phyloP scores from a whole-genome alignment of 306 rosid species.

The Cucumis sativus region DNA sequence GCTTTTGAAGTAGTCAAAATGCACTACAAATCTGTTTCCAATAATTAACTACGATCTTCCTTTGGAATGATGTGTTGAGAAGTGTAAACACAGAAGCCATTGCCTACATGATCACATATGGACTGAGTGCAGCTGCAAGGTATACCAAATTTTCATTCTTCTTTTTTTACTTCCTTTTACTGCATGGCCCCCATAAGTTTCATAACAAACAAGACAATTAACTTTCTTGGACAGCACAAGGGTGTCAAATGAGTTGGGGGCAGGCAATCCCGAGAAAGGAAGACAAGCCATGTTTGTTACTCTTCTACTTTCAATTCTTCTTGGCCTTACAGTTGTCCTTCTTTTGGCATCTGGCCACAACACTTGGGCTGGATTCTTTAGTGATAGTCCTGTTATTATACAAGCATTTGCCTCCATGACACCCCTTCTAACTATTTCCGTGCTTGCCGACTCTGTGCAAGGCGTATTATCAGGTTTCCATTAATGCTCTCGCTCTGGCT shows the following conservation, averaged over 20 bases:
- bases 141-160: not conserved
- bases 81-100: slow-evolving; percentile 60
- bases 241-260: slow-evolving; percentile 83
- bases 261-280: slow-evolving; percentile 40
- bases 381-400: slow-evolving; percentile 25
- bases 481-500: not conserved
- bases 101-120: slow-evolving; percentile 56
- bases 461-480: slow-evolving; percentile 70
- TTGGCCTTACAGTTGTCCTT: slow-evolving; percentile 33
- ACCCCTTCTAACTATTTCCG: slow-evolving; percentile 57
- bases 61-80: not conserved
- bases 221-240: slow-evolving; percentile 44
- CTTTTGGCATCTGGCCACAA: slow-evolving; percentile 43
- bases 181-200: not conserved
- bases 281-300: slow-evolving; percentile 61
- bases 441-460: slow-evolving; percentile 51
- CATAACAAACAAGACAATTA: not conserved
- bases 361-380: slow-evolving; percentile 50
- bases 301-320: slow-evolving; percentile 53
- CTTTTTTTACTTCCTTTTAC: not conserved
- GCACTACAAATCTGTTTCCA: not conserved
- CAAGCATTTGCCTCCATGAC: slow-evolving; percentile 57
- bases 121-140: slow-evolving; percentile 88
- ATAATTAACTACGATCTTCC: not conserved
- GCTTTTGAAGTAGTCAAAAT: not conserved